Evolutionary conservation across 208 protist species (phyloP).

Genomic region (Borovskyia barvae): DNA sequence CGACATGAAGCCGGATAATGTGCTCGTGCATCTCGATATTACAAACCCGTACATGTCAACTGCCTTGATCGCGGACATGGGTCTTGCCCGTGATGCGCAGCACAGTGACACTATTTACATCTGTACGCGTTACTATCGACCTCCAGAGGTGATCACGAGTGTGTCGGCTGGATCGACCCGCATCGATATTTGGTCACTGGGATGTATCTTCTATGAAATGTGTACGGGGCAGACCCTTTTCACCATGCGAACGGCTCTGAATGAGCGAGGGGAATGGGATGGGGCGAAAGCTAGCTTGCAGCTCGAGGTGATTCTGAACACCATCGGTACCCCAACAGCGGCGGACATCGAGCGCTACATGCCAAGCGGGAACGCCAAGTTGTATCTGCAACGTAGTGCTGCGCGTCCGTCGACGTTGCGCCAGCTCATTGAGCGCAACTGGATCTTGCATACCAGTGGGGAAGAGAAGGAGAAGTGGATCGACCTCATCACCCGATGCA

Average conservation of each 20-base stretch:
- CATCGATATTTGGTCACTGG: conserved; percentile 94
- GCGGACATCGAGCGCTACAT: conserved; percentile 74
- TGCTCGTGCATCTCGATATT: conserved; percentile 86
- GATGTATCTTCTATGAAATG: conserved; percentile 95
- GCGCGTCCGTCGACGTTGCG: conserved; percentile 54
- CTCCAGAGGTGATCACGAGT: conserved; percentile 94
- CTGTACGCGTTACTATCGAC: conserved; percentile 95
- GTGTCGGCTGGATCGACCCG: conserved; percentile 54
- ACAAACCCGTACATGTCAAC: conserved; percentile 65
- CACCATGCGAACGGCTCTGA: conserved; percentile 62
- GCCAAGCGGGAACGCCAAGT: conserved; percentile 69
- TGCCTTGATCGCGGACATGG: conserved; percentile 84
- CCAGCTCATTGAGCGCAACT: conserved; percentile 48
- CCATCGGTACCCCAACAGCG: conserved; percentile 61
- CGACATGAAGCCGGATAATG: conserved; percentile 97
- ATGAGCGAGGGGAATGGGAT: conserved; percentile 74
- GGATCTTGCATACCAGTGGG: conserved; percentile 37
- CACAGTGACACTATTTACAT: conserved; percentile 91
- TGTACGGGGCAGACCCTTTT: conserved; percentile 94
- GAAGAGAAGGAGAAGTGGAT: conserved; percentile 64
- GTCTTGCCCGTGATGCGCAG: conserved; percentile 77
- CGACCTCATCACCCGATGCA: conserved; percentile 72
- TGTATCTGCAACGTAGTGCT: conserved; percentile 70
- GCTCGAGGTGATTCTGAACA: conserved; percentile 83
- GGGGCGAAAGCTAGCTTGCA: conserved; percentile 72